Evolutionary conservation across 441 rosid genomes (phyloP).

Genomic region (Gossypium lobatum): DNA sequence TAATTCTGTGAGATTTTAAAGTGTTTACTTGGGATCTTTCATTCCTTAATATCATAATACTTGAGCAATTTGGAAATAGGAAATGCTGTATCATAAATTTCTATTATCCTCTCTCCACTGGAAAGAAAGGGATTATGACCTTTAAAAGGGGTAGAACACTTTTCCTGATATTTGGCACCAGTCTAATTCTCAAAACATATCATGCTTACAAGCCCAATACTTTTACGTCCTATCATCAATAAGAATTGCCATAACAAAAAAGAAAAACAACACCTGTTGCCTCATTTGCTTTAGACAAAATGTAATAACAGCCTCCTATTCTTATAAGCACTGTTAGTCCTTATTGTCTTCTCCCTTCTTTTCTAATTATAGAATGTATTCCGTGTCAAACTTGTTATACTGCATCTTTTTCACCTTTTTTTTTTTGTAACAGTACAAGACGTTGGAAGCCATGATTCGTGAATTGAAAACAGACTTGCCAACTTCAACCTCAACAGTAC

Average conservation of each 20-base stretch:
- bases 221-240: not conserved
- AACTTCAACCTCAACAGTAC: constrained; percentile 35
- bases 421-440: constrained; percentile 57
- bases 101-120: not conserved
- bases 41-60: not conserved
- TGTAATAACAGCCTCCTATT: not conserved
- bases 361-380: not conserved
- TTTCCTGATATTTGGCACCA: not conserved
- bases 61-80: not conserved
- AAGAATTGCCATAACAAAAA: not conserved
- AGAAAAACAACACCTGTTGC: not conserved
- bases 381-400: not conserved
- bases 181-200: not conserved
- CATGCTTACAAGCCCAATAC: constrained; percentile 2
- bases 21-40: not conserved
- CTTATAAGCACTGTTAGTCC: not conserved
- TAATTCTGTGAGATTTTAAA: constrained; percentile 4
- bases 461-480: constrained; percentile 51
- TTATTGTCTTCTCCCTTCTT: not conserved
- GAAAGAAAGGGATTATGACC: not conserved
- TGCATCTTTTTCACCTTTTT: constrained; percentile 11
- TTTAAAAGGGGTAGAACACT: not conserved
- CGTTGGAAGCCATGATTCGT: constrained; percentile 70
- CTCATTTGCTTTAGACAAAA: not conserved
- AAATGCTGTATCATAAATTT: not conserved